Evolutionary conservation across 176 grass and related monocot genomes (phyloP), one percentile per base, ranked within the genome.

Genomic region (Phyllostachys edulis): DNA sequence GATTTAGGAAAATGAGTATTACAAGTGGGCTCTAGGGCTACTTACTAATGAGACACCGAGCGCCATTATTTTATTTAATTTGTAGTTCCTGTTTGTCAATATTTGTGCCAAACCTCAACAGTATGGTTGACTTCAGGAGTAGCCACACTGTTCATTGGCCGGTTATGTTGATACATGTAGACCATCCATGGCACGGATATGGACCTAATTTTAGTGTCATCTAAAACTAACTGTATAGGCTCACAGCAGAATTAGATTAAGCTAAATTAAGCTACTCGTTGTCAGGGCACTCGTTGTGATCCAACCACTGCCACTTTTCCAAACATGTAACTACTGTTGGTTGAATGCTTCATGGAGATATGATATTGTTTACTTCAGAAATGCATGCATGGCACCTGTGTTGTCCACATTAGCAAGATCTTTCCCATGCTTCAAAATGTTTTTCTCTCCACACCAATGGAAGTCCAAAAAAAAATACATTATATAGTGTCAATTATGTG

Each of bases 281-380:
- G 55, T 59, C 51, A 68, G 77, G 51, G 17, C 7, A 44, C 41
- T 44, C 23, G 16, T 32, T 77, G 57, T 61, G 73, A 86, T 68
- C 66, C 84, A 83, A 90, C 88, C 74, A 79, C 73, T 83, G 13
- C 65, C 44, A 1, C 47, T 50, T 79, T 67, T 9, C 74, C 60
- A 83, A 73, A 67, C 79, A 73, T 86, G 78, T 77, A 89, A 75
- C 76, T 51, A 69, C 79, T 74, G 57, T 69, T 73, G 57, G 84
- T 87, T 75, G 84, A 82, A 77, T 64, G 50, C 3, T 21, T 41
- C 32, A 40, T 60, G 38, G 17, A 78, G 20, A 34, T 56, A 52
- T 66, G 12, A 49, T 63, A 66, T 73, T 64, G 36, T 79, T 69
- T 62, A 27, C 63, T 69, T 59, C 38, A 44, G 51, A 80, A 44